Conservation (phyloP, 805 yeast genomes). For the Starmerella davenportii region DNA sequence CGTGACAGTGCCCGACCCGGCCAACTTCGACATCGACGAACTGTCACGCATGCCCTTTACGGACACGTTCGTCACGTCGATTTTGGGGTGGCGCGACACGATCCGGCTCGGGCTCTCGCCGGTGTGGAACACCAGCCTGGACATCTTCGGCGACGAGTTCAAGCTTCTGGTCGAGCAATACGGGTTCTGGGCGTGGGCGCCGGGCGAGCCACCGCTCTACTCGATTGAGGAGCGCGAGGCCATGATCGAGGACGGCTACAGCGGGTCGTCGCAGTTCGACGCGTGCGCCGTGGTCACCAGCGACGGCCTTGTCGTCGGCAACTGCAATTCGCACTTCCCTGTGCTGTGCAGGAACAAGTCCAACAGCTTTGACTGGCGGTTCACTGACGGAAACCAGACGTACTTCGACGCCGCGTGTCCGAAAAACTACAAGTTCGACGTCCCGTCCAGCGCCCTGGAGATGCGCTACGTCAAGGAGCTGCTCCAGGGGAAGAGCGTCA, state of each 20-base stretch:
- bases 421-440: conserved; percentile 22
- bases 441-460: conserved; percentile 36
- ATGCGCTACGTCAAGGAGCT: conserved; percentile 21
- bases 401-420: conserved; percentile 26
- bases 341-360: conserved; percentile 38
- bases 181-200: conserved; percentile 61
- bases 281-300: conserved; percentile 30
- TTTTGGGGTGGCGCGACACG: conserved; percentile 5
- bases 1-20: conserved; percentile 4
- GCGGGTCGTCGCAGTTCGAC: conserved; percentile 9
- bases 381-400: conserved; percentile 22
- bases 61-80: conserved; percentile 4
- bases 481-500: not conserved
- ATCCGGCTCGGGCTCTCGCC: conserved; percentile 50
- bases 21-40: conserved; percentile 1
- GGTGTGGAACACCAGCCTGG: conserved; percentile 28
- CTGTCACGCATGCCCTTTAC: conserved; percentile 7
- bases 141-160: conserved; percentile 7
- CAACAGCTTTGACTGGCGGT: conserved; percentile 25
- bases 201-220: conserved; percentile 31
- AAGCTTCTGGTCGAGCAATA: conserved; percentile 11
- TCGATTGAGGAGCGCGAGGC: conserved; percentile 10
- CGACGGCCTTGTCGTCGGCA: conserved; percentile 44
- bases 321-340: conserved; percentile 40
- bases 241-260: conserved; percentile 9